Evolutionary conservation across 208 protist genomes (phyloP), one percentile per base, ranked within the genome.

Genomic region (Porcisia hertigi): DNA sequence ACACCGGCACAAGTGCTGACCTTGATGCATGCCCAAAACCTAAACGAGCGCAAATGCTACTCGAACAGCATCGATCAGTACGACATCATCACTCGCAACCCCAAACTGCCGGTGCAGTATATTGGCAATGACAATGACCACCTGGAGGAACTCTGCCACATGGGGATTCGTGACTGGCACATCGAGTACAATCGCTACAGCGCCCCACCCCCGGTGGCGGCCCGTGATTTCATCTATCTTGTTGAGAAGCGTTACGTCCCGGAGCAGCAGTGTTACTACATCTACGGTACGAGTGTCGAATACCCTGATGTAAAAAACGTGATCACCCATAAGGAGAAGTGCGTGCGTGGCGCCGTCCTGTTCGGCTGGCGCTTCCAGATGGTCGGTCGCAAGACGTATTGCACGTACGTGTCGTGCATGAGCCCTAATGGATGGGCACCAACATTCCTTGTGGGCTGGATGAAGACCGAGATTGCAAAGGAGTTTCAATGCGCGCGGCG

Each of bases 351-450:
- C 7, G 49, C 80, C 74, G 73, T 92, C 54, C 55, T 96, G 73
- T 96, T 85, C 57, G 83, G 81, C 66, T 96, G 92, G 92, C 81
- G 92, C 77, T 71, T 93, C 36, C 86, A 75, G 30, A 72, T 64
- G 39, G 63, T 86, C 14, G 86, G 81, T 20, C 47, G 62, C 58
- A 91, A 75, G 53, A 91, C 87, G 58, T 71, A 86, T 69, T 87
- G 87, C 43, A 90, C 84, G 8, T 96, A 95, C 76, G 86, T 90
- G 45, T 90, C 84, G 18, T 94, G 89, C 85, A 93, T 97, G 88
- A 94, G 87, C 73, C 93, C 91, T 12, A 89, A 92, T 67, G 93
- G 90, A 36, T 97, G 93, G 91, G 87, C 91, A 20, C 93, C 93
- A 25, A 90, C 91, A 6, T 97, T 97, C 71, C 80, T 97, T n/a